These are phyloP conservation scores for Metarhizium rileyi DNA, from an alignment of 2,329 filamentous ascomycete genomes.

Conservation along the genomic window DNA sequence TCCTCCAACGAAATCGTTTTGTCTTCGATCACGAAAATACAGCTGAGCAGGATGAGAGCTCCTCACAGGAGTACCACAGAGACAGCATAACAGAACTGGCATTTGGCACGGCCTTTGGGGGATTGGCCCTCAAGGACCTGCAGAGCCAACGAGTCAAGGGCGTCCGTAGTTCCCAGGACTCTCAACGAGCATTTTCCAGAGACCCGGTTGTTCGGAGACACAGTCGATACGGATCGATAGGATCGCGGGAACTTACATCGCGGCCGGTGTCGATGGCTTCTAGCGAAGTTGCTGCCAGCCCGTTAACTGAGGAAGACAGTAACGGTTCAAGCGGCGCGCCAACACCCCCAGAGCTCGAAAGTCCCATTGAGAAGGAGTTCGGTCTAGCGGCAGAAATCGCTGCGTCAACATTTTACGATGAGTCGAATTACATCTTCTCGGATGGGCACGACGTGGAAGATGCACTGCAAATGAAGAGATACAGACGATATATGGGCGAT, in stretches of 20 bases:
- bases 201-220: slow-evolving; percentile 4
- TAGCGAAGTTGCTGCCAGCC: slow-evolving; percentile 26
- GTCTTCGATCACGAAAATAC: slow-evolving; percentile 15
- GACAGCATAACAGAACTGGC: slow-evolving; percentile 15
- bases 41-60: slow-evolving; percentile 15
- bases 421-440: slow-evolving; percentile 20
- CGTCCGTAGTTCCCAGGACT: slow-evolving; percentile 8
- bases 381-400: slow-evolving; percentile 14
- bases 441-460: slow-evolving; percentile 22
- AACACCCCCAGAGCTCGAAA: slow-evolving; percentile 28
- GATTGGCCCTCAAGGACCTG: slow-evolving; percentile 23
- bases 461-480: slow-evolving; percentile 25
- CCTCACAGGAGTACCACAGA: slow-evolving; percentile 10
- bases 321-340: slow-evolving; percentile 20
- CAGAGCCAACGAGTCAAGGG: slow-evolving; percentile 18
- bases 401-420: slow-evolving; percentile 13
- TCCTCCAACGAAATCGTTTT: slow-evolving; percentile 26
- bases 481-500: slow-evolving; percentile 24
- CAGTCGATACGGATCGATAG: slow-evolving; percentile 6
- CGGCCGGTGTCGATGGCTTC: slow-evolving; percentile 15
- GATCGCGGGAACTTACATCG: slow-evolving; percentile 4
- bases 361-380: slow-evolving; percentile 19
- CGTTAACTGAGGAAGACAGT: slow-evolving; percentile 25
- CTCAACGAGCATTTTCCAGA: background rate
- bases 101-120: slow-evolving; percentile 26